Evolutionary conservation across 1,139 yeast species (phyloP), one percentile per base, ranked within the genome.

Genomic region (Pichia sp.): DNA sequence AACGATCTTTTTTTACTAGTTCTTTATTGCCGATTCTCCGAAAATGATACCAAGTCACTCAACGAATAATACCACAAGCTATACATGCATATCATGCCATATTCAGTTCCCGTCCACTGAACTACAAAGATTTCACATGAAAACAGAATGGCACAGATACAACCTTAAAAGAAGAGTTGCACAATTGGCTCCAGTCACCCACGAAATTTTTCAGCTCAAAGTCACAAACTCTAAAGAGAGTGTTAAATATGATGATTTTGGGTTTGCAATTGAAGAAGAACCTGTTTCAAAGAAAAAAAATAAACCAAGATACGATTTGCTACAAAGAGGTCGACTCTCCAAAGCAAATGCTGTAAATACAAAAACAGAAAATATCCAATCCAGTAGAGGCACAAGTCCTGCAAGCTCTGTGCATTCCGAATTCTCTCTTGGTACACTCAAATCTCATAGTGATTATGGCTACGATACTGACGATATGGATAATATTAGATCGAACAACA

Each of bases 81-180:
- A 76, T 57, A 88, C 97, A 4, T 92, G 98, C 64, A 85, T 87
- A 59, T 84, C 96, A 34, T 92, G 98, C 60, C 81, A 79, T 8
- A 73, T 90, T 49, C 78, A 78, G 49, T 92, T 92, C 58, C 77
- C 81, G 23, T 71, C 81, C 23, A 82, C 95, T 5, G 88, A 82
- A 47, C 73, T 79, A 51, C 98, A 92, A 67, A 73, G 97, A 55
- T 71, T 74, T 46, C 98, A 92, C 59, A 92, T 92, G 97, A 87
- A 86, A 61, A 81, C 95, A 1, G 97, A 90, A 51, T 90, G 97
- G 97, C 97, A 88, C 59, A 73, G 95, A 53, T 92, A 86, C 63
- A 90, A 92, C 60, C 73, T 92, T 60, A 92, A 92, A 65, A 75
- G 98, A 64, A 73, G 95, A 58, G 95, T 92, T 36, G 96, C 96